Evolutionary conservation across 148 eudicot genomes (phyloP), one percentile per base, ranked within the genome.

Genomic region (Nepenthes mirabilis): DNA sequence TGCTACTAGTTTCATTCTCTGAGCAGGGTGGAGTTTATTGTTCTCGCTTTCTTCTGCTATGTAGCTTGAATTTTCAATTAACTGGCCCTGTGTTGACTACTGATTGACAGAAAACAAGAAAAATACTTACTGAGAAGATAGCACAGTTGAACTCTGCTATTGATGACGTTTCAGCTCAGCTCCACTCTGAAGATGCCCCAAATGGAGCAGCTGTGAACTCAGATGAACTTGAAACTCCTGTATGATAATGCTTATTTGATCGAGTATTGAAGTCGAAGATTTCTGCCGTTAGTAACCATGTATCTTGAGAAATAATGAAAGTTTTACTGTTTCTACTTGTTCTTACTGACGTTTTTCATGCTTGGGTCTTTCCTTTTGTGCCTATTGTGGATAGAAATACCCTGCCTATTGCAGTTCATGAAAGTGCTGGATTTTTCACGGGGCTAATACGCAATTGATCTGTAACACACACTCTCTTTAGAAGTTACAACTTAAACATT

Each of bases 61-160:
- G 35, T 49, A 11, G 3, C 7, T 56, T 33, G 2, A 2, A 13
- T 52, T 32, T 12, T n/a, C 32, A 1, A n/a, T 52, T 58, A 47
- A 62, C 37, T 55, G 64, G 37, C 11, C 4, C 43, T 65, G 10
- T 61, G 49, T 43, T 62, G 52, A 34, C 62, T 34, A 43, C 7
- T 70, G 53, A 14, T 67, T 57, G 70, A 47, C 88, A 85, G 97
- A 85, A 61, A 74, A 79, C 88, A 45, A 84, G 93, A 57, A 68
- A 83, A 72, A 78, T 76, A 45, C 79, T 87, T 64, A 70, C 82
- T 1, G 76, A 84, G 72, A 91, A 87, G 86, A 87, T 91, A 52
- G 93, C 81, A 56, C 84, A 91, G 73, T 70, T 87, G 73, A 88
- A 88, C 80, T 78, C 83, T 11, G 90, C 97, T 8, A 87, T 91